Evolutionary conservation across 129 eudicot species (phyloP).

Genomic region (Tagetes erecta): DNA sequence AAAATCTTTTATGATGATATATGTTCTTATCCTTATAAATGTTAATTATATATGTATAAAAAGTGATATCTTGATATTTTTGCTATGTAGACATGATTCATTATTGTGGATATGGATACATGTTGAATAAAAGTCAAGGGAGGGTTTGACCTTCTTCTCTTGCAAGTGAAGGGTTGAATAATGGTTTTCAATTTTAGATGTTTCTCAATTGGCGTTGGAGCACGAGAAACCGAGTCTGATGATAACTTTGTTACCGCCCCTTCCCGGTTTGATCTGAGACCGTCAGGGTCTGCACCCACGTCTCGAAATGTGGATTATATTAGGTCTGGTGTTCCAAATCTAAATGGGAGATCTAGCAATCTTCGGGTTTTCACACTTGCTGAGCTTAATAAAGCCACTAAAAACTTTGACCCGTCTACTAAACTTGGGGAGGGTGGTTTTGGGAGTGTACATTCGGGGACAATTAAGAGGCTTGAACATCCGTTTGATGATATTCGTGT

Average conservation of each 20-base stretch:
- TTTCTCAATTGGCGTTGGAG: neutral
- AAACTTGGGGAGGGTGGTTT: conserved; percentile 86
- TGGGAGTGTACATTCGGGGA: conserved; percentile 68
- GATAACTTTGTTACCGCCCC: conserved; percentile 4
- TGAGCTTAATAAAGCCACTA: conserved; percentile 60
- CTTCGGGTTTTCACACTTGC: conserved; percentile 60
- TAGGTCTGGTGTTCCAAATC: conserved; percentile 29
- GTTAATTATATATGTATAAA: neutral
- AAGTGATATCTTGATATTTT: neutral
- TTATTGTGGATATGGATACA: conserved; percentile 19
- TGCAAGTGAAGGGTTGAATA: conserved; percentile 3
- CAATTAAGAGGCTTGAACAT: conserved; percentile 45
- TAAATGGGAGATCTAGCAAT: conserved; percentile 45
- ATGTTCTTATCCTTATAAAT: no score
- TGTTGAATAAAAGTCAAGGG: conserved; percentile 14
- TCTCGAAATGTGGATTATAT: conserved; percentile 39
- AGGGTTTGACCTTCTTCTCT: conserved; percentile 19
- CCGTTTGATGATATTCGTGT: conserved; percentile 45
- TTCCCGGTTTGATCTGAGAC: conserved; percentile 11
- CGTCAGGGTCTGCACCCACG: conserved; percentile 44
- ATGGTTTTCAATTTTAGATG: conserved; percentile 29
- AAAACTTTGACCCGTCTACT: conserved; percentile 51
- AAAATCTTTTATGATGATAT: no score
- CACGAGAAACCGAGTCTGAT: neutral
- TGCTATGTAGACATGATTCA: conserved; percentile 8